These are phyloP conservation scores for Paragyromitra xinjiangensis DNA, from an alignment of 495 filamentous ascomycete genomes.

Conservation along the genomic window DNA sequence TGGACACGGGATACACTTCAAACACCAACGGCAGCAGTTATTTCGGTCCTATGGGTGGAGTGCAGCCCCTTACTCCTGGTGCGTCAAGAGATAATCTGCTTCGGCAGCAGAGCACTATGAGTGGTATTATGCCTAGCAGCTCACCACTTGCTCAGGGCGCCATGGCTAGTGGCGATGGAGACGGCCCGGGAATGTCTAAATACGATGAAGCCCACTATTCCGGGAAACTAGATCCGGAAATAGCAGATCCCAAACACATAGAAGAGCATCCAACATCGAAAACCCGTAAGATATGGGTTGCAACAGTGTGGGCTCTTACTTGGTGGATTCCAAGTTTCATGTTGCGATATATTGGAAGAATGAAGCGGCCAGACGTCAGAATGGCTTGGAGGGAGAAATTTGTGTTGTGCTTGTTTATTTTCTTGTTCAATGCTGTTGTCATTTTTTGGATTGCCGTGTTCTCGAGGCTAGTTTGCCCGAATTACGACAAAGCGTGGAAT, in stretches of 20 bases:
- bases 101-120: conserved; percentile 64
- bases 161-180: conserved; percentile 56
- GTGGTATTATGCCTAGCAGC: conserved; percentile 55
- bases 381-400: conserved; percentile 98
- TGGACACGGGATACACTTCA: conserved; percentile 73
- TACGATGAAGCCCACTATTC: conserved; percentile 61
- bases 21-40: conserved; percentile 72
- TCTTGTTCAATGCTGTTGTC: conserved; percentile 81
- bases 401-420: conserved; percentile 79
- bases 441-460: conserved; percentile 94
- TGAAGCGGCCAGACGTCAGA: conserved; percentile 96
- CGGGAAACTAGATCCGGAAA: conserved; percentile 75
- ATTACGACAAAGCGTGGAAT: conserved; percentile 90
- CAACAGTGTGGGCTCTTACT: conserved; percentile 82
- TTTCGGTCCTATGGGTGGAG: conserved; percentile 70
- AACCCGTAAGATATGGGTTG: conserved; percentile 78
- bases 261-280: conserved; percentile 71
- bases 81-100: conserved; percentile 77
- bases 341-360: conserved; percentile 82
- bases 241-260: conserved; percentile 77
- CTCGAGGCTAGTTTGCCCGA: conserved; percentile 84
- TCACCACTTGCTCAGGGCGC: conserved; percentile 68
- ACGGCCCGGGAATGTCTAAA: conserved; percentile 44
- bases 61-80: conserved; percentile 67
- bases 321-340: conserved; percentile 94